Base-by-base conservation (phyloP, 129 eudicot genomes). In the Flaveria brownii region DNA sequence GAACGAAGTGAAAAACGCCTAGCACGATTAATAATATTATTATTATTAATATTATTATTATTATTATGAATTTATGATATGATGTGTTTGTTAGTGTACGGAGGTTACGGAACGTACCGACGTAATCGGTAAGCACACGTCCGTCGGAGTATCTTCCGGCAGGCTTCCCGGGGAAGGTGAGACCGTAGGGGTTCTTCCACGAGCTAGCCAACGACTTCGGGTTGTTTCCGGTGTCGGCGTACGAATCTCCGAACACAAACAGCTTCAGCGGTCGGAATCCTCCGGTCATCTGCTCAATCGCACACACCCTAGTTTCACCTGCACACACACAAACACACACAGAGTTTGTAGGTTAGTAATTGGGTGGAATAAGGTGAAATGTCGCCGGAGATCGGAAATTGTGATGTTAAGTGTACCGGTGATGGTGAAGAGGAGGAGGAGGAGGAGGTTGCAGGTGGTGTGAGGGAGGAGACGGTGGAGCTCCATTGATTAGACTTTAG, bases 121-220 rank as follows among this genome's bases (percentile, higher is more conserved):
- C 39, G 84, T 80, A 92, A 80, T 92, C 98, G 71, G 98, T 90
- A 85, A 89, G 88, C 2, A 92, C 83, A 41, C 94, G 92, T 61
- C 98, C 98, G 76, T 92, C 96, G 82, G 98, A 92, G 46, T 89
- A 92, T n/a, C 98, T 80, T 59, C 98, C 98, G 82, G 92, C 81
- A n/a, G 98, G 98, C 72, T 92, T 92, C 2, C 98, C 98, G 73
- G 98, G 98, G 36, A 92, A 92, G 52, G 98, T 89, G 26, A 68
- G 65, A 45, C 98, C 98, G 56, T 92, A 92, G 0, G 98, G 98
- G 5, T 50, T 15, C 65, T 83, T 87, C 96, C 96, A 92, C 1
- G 96, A 87, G 51, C 22, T 79, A 1, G 88, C 84, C 1, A 78
- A 9, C 14, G 91, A 65, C 18, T 86, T 86, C 6, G 78, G 82